Percentiles rank a stretch among this genome's conserved stretches.
These are phyloP conservation scores for Umbilicus rupestris DNA, from an alignment of 164 flowering plant genomes.

Conservation along the genomic window DNA sequence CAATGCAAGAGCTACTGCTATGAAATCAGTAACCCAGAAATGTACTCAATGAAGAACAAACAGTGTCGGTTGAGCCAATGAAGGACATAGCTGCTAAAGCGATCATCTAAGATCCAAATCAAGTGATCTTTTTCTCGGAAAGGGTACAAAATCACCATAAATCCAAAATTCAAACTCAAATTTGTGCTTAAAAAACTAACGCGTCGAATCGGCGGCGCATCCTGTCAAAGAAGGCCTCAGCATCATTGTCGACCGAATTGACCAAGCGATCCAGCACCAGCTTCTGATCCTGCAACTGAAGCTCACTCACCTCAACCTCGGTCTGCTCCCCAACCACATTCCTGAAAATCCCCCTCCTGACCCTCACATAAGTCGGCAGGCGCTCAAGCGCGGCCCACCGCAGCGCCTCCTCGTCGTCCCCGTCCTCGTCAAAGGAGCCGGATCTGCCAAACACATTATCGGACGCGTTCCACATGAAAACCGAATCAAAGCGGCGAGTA, in stretches of 20 bases:
- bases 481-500: background rate
- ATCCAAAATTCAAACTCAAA: background rate
- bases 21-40: too few species aligned
- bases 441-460: conserved; percentile 56
- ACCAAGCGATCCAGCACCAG: conserved; percentile 58
- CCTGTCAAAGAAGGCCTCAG: conserved; percentile 47
- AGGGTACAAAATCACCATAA: background rate
- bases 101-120: too few species aligned
- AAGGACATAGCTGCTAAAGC: too few species aligned
- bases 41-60: too few species aligned
- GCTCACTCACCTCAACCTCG: conserved; percentile 47
- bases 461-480: conserved; percentile 66
- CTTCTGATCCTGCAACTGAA: conserved; percentile 43
- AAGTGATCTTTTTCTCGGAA: too few species aligned
- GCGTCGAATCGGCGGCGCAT: conserved; percentile 72
- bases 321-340: conserved; percentile 46
- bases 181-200: conserved; percentile 23
- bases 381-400: conserved; percentile 95
- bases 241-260: conserved; percentile 43
- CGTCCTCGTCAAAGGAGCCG: conserved; percentile 50
- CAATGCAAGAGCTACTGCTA: too few species aligned
- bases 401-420: conserved; percentile 77
- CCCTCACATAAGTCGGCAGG: conserved; percentile 70
- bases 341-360: conserved; percentile 63
- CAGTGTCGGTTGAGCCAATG: too few species aligned